phyloP scores from a whole-genome alignment of 2,329 filamentous ascomycete genomes.

The Aspergillus tamarii region DNA sequence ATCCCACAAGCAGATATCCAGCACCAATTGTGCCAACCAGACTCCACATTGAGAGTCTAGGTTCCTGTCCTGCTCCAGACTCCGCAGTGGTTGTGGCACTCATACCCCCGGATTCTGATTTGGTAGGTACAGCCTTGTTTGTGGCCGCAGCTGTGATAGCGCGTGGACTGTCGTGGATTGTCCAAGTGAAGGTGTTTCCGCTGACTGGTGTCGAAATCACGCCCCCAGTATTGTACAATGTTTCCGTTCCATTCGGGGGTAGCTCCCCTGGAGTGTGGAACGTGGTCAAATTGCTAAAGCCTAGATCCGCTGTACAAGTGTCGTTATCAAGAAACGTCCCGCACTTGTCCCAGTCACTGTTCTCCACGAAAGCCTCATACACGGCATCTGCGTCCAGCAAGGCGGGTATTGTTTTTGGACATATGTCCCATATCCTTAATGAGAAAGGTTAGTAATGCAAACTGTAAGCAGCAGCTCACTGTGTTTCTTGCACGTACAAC shows the following conservation, averaged over 20 bases:
- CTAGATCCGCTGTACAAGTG: constrained; percentile 20
- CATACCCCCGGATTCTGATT: neutral
- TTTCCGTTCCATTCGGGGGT: constrained; percentile 21
- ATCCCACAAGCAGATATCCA: neutral
- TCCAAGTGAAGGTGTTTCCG: constrained; percentile 21
- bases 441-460: neutral
- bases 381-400: constrained; percentile 12
- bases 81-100: neutral
- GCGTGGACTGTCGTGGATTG: neutral
- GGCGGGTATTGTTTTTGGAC: constrained; percentile 19
- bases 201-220: constrained; percentile 19
- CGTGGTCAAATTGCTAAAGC: constrained; percentile 9
- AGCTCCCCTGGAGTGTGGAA: constrained; percentile 17
- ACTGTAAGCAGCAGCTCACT: neutral
- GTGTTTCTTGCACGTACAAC: constrained; percentile 3
- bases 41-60: neutral
- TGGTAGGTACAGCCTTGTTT: neutral
- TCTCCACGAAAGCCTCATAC: neutral
- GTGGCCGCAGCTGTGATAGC: neutral
- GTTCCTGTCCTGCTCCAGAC: neutral
- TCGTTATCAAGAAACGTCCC: constrained; percentile 15
- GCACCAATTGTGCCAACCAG: neutral
- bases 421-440: constrained; percentile 20
- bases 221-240: constrained; percentile 15
- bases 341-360: constrained; percentile 17